Evolutionary conservation across 2,329 filamentous ascomycete genomes (phyloP), one percentile per base, ranked within the genome.

Genomic region (Gliomastix tumulicola): DNA sequence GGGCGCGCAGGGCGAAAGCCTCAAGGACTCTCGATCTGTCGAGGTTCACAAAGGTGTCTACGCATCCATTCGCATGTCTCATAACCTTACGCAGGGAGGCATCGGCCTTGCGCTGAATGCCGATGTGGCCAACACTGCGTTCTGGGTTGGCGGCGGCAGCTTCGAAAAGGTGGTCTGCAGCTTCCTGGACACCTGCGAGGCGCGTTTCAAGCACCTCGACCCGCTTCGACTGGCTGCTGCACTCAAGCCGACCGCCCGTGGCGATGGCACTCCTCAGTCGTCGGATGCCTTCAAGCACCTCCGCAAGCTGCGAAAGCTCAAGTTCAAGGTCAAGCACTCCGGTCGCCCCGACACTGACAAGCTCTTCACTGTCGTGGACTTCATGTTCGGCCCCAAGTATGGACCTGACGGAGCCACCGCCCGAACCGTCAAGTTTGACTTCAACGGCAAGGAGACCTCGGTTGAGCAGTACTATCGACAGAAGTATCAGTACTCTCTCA

Each of bases 41-140:
- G 79, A 88, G 51, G 87, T 88, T 1, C 81, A 87, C 65, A 95
- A 94, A 55, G 92, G 92, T 21, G 82, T 88, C 5, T 97, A 95
- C 49, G 79, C 88, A 9, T 88, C 89, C 0, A 80, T 96, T 35
- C 79, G 88, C 30, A 73, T 90, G 17, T 83, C 82, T 32, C 71
- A 86, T 57, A 56, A 55, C 41, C 21, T 55, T 13, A 23, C 41
- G n/a, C 52, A 72, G 51, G 60, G 66, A 2, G 70, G 75, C 21
- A 72, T 76, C 19, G 77, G 76, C 8, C 69, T 97, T 6, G 78
- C 84, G 1, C 66, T 98, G 54, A 97, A 96, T 48, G 79, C 94
- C 10, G 90, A 98, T 50, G 84, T 95, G 21, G 83, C 89, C 39
- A 95, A 97, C 53, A 85, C 87, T 1, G 85, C 84, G 11, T 98